Conservation (phyloP, 176 grass and related monocot genomes). For the Carex parvula region DNA sequence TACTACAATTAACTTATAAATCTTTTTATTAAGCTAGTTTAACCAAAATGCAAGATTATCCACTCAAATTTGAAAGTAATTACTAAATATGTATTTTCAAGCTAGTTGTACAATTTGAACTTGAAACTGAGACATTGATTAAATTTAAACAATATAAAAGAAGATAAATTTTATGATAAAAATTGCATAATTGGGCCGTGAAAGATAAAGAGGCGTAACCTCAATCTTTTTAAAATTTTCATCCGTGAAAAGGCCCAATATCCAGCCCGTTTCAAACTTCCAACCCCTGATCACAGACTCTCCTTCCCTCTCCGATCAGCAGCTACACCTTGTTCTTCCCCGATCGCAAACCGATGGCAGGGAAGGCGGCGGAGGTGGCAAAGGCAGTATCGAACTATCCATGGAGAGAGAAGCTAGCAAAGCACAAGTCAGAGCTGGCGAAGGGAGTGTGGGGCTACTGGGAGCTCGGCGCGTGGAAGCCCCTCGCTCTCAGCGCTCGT, state of each 20-base stretch:
- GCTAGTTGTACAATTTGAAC: too few species aligned
- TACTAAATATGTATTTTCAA: too few species aligned
- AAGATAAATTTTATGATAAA: too few species aligned
- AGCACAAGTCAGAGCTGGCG: constrained; percentile 11
- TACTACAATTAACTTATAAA: too few species aligned
- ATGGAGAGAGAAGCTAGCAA: constrained; percentile 25
- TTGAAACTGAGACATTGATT: too few species aligned
- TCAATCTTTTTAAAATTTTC: background rate
- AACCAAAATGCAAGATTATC: too few species aligned
- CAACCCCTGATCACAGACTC: background rate
- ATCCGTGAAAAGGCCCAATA: background rate
- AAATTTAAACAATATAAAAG: too few species aligned
- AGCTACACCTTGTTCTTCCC: background rate
- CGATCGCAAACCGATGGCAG: constrained; percentile 8
- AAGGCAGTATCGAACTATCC: constrained; percentile 4
- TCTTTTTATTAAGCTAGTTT: too few species aligned
- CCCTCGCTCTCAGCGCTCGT: constrained; percentile 63
- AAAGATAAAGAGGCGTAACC: background rate
- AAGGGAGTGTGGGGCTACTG: constrained; percentile 52
- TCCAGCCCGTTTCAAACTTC: background rate
- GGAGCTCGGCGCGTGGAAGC: constrained; percentile 94
- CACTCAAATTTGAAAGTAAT: too few species aligned
- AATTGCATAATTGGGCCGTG: background rate
- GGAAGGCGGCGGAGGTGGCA: constrained; percentile 19
- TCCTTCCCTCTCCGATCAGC: background rate